A percentile compares a stretch with the other conserved stretches of the same genome.
Conservation (phyloP, 2,329 filamentous ascomycete genomes). For the Pseudogymnoascus sp. region DNA sequence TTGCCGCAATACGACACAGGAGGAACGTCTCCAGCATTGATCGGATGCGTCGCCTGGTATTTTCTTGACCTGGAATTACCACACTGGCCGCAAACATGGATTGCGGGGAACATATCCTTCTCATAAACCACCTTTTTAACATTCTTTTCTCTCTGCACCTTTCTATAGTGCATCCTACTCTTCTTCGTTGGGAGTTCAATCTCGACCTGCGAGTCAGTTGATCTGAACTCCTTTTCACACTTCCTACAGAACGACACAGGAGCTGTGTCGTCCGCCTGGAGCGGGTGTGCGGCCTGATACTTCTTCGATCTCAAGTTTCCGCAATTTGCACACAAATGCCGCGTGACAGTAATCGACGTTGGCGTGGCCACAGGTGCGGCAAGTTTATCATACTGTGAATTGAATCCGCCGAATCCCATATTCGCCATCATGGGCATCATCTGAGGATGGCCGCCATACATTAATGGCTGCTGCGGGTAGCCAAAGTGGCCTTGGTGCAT, state of each 20-base stretch:
- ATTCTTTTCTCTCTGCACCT: neutral
- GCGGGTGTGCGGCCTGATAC: neutral
- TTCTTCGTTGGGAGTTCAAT: neutral
- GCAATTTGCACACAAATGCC: constrained; percentile 8
- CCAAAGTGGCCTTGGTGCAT: neutral
- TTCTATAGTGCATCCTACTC: neutral
- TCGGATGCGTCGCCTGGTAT: constrained; percentile 9
- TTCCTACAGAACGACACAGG: constrained; percentile 4
- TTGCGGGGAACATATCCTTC: neutral
- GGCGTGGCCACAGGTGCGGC: neutral
- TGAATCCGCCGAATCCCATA: constrained; percentile 2
- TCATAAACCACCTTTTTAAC: neutral
- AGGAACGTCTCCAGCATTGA: neutral
- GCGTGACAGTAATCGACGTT: neutral
- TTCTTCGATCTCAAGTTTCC: constrained; percentile 5
- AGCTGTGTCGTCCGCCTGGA: neutral
- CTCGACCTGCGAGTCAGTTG: neutral
- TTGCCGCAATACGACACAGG: neutral
- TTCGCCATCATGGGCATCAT: neutral
- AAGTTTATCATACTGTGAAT: neutral
- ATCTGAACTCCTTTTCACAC: constrained; percentile 6
- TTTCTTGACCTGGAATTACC: neutral
- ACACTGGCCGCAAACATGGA: constrained; percentile 9
- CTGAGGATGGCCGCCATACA: constrained; percentile 2
- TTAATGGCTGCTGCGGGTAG: neutral